These are phyloP conservation scores for Fusarium brachygibbosum DNA, from an alignment of 2,329 filamentous ascomycete genomes.

Conservation along the genomic window DNA sequence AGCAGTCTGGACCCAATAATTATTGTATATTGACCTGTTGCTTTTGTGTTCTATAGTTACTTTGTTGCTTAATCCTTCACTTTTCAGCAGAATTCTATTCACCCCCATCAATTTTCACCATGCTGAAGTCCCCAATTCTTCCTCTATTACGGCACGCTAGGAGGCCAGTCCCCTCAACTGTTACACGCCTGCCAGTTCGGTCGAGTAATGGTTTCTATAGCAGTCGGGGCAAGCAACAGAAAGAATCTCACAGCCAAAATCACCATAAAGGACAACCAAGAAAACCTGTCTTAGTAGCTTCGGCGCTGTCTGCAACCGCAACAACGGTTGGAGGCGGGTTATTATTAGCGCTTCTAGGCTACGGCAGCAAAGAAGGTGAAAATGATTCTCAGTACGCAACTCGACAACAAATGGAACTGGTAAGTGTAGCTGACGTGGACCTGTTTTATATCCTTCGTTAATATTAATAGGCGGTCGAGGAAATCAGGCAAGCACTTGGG, in stretches of 20 bases:
- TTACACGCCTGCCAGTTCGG: neutral
- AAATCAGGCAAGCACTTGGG: slow-evolving; percentile 64
- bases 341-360: neutral
- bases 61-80: neutral
- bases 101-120: neutral
- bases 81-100: neutral
- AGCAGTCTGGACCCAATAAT: neutral
- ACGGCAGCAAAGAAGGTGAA: too few relatives aligned
- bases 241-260: rapidly evolving
- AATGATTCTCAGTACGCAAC: neutral
- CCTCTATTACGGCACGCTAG: neutral
- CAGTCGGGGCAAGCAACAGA: neutral
- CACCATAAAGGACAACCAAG: neutral
- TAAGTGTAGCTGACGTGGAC: rapidly evolving
- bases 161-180: neutral
- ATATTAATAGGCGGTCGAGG: slow-evolving; percentile 62
- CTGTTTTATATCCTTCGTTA: rapidly evolving
- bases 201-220: neutral
- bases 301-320: slow-evolving; percentile 1
- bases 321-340: neutral
- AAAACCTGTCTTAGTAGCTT: neutral
- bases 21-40: neutral
- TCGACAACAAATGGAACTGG: slow-evolving; percentile 7
- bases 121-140: neutral
- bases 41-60: neutral